Percentiles rank a stretch among this genome's conserved stretches.
Evolutionary conservation across 2,329 filamentous ascomycete genomes (phyloP).

Genomic region (Xylariaceae sp.): DNA sequence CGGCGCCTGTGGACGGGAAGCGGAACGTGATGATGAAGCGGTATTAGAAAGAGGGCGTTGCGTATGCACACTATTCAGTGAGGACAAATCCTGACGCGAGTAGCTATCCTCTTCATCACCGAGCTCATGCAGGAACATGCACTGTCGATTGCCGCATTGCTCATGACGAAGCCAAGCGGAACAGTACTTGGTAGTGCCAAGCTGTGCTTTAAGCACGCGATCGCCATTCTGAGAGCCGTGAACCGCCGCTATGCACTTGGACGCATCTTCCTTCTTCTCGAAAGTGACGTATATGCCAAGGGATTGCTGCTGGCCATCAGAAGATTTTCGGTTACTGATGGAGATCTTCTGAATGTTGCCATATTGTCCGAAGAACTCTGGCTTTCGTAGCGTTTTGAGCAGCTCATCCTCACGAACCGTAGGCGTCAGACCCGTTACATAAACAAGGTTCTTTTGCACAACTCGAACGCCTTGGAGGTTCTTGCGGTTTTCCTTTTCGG

Average conservation of each 20-base stretch:
- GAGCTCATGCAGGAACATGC: slow-evolving; percentile 96
- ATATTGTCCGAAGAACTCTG: slow-evolving; percentile 96
- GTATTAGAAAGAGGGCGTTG: slow-evolving; percentile 59
- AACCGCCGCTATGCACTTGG: slow-evolving; percentile 82
- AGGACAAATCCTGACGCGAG: slow-evolving; percentile 87
- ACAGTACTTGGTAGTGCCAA: slow-evolving; percentile 96
- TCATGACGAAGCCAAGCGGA: slow-evolving; percentile 94
- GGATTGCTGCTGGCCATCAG: slow-evolving; percentile 71
- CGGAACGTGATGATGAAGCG: slow-evolving; percentile 47
- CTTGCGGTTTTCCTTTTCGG: slow-evolving; percentile 91
- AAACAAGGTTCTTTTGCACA: slow-evolving; percentile 97
- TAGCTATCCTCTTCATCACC: slow-evolving; percentile 98
- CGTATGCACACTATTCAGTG: slow-evolving; percentile 83
- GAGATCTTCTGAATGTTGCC: slow-evolving; percentile 98
- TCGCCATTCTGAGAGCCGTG: slow-evolving; percentile 92
- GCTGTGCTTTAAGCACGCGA: slow-evolving; percentile 68
- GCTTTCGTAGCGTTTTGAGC: slow-evolving; percentile 80
- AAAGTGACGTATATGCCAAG: slow-evolving; percentile 99
- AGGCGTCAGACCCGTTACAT: slow-evolving; percentile 90
- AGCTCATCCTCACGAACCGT: slow-evolving; percentile 89
- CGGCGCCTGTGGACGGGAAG: slow-evolving; percentile 47
- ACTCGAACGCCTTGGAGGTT: slow-evolving; percentile 93
- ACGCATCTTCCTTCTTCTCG: slow-evolving; percentile 83
- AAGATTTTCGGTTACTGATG: slow-evolving; percentile 87
- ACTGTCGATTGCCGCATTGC: slow-evolving; percentile 89